A percentile compares a stretch with the other conserved stretches of the same genome.
These are phyloP conservation scores for Thielaviopsis euricoi DNA, from an alignment of 2,329 filamentous ascomycete species.

Conservation along the genomic window DNA sequence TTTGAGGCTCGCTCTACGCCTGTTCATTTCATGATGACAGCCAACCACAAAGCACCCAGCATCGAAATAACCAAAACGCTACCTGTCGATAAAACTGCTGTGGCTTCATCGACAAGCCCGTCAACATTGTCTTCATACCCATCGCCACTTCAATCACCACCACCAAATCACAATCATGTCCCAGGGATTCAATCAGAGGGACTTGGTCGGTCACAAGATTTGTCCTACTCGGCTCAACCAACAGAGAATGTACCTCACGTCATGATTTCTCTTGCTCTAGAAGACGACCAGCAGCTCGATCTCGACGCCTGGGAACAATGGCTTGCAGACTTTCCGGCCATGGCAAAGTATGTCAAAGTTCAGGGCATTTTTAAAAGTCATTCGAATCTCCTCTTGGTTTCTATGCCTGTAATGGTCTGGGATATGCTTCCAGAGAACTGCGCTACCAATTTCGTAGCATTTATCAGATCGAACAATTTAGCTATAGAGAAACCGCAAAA, in stretches of 20 bases:
- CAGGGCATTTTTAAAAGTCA: conserved; percentile 46
- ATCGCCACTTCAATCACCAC: neutral
- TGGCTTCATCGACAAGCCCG: neutral
- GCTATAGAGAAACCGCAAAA: conserved; percentile 19
- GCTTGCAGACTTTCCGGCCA: conserved; percentile 36
- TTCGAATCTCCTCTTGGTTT: conserved; percentile 40
- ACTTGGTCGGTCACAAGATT: conserved; percentile 9
- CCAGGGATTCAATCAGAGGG: neutral
- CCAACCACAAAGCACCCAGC: conserved; percentile 40
- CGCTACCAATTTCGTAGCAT: conserved; percentile 40
- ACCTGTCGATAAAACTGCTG: conserved; percentile 16
- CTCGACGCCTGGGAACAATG: conserved; percentile 43
- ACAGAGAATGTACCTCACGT: conserved; percentile 41
- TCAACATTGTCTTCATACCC: neutral
- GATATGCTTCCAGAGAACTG: conserved; percentile 40
- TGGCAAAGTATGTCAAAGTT: conserved; percentile 43
- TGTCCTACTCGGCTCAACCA: conserved; percentile 23
- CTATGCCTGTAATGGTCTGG: conserved; percentile 43
- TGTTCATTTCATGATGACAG: conserved; percentile 47
- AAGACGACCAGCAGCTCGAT: conserved; percentile 39
- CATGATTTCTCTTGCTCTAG: conserved; percentile 42
- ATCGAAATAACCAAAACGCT: conserved; percentile 35
- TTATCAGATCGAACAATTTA: conserved; percentile 41
- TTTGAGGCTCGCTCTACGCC: conserved; percentile 42
- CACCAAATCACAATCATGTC: neutral